Conservation (phyloP, 176 grass and related monocot genomes). For the Carex parvula region DNA sequence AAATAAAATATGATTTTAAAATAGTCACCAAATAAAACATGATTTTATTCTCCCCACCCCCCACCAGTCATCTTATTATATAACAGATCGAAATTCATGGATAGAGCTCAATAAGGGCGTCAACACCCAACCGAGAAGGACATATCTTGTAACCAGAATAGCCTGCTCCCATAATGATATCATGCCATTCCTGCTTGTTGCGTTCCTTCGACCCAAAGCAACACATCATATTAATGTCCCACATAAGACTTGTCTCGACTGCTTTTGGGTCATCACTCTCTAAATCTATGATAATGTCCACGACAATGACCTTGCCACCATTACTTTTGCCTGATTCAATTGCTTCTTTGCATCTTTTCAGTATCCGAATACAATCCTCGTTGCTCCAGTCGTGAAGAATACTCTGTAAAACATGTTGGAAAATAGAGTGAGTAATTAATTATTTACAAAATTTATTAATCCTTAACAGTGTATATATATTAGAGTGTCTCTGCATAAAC, state of each 20-base stretch:
- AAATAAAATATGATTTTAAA: too few relatives aligned
- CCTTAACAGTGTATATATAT: too few relatives aligned
- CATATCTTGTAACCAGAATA: constrained; percentile 44
- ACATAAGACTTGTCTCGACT: constrained; percentile 44
- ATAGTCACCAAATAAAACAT: too few relatives aligned
- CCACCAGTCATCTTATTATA: too few relatives aligned
- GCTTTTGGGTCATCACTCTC: constrained; percentile 16
- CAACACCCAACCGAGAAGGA: constrained; percentile 24
- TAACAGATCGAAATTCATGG: constrained; percentile 6
- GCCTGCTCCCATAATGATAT: constrained; percentile 38
- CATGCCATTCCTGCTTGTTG: constrained; percentile 38
- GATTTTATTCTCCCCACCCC: too few relatives aligned
- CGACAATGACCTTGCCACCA: constrained; percentile 50
- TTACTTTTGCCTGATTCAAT: too few relatives aligned
- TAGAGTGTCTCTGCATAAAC: too few relatives aligned
- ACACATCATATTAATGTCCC: constrained; percentile 42
- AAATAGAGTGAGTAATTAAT: neutral
- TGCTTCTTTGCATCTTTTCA: too few relatives aligned
- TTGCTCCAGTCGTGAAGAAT: neutral
- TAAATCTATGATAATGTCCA: constrained; percentile 47
- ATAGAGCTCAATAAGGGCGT: constrained; percentile 51
- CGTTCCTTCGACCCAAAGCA: constrained; percentile 30
- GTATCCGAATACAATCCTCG: too few relatives aligned
- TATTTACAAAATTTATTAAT: too few relatives aligned
- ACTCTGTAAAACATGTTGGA: constrained; percentile 23